These are phyloP conservation scores for Thraustochytrium striatum DNA, from an alignment of 352 stramenopile species.

Conservation along the genomic window DNA sequence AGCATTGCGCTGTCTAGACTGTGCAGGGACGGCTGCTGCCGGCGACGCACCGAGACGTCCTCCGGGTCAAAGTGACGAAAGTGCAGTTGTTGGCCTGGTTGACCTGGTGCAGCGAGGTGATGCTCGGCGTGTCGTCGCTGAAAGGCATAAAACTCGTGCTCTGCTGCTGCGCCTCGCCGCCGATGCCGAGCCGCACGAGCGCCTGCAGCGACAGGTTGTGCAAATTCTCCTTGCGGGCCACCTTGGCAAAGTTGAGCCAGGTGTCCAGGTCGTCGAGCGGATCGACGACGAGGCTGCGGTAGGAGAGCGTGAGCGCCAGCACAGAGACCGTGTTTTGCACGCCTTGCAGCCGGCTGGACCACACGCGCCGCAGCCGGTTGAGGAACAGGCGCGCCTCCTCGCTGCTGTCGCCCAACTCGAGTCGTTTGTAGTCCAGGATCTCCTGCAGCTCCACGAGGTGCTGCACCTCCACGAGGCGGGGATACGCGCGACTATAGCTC, in stretches of 20 bases:
- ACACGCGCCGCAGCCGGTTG: conserved; percentile 63
- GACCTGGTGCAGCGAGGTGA: neutral
- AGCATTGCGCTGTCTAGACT: too few species aligned
- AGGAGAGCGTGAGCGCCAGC: conserved; percentile 84
- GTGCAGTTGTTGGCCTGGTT: neutral
- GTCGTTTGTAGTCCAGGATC: conserved; percentile 88
- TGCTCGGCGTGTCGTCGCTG: neutral
- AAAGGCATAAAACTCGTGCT: neutral
- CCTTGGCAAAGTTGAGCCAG: conserved; percentile 82
- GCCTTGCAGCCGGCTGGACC: conserved; percentile 78
- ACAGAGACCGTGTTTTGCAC: conserved; percentile 82
- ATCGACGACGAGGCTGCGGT: conserved; percentile 77
- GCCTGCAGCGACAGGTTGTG: conserved; percentile 63
- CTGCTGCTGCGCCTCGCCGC: neutral
- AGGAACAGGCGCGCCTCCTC: conserved; percentile 33
- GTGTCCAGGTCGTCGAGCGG: conserved; percentile 80
- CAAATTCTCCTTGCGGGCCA: conserved; percentile 79
- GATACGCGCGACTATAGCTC: conserved; percentile 94
- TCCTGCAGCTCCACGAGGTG: conserved; percentile 95
- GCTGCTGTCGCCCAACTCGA: conserved; percentile 55
- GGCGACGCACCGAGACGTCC: conserved; percentile 8
- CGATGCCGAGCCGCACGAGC: conserved; percentile 52
- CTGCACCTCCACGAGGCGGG: conserved; percentile 91
- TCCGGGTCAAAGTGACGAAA: neutral
- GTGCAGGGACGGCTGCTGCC: too few species aligned